Percentiles rank a stretch among this genome's conserved stretches.
Conservation (phyloP, 2,329 filamentous ascomycete genomes). For the Scedosporium boydii region DNA sequence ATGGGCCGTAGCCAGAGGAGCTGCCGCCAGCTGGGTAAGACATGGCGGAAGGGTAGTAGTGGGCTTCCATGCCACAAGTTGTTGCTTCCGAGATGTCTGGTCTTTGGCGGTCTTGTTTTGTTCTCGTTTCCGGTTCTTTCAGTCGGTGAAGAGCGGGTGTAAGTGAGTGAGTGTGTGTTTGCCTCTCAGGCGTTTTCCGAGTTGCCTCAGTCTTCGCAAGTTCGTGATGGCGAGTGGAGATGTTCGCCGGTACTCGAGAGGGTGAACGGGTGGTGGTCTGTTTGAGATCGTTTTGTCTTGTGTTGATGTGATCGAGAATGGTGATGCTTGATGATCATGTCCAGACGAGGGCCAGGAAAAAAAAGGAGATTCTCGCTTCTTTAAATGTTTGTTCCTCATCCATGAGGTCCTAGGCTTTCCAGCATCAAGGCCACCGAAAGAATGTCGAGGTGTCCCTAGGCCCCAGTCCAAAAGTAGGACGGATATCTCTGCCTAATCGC, state of each 20-base stretch:
- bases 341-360: neutral
- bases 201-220: too few relatives aligned
- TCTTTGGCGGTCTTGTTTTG: neutral
- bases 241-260: too few relatives aligned
- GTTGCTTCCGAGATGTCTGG: neutral
- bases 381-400: neutral
- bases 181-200: too few relatives aligned
- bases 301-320: neutral
- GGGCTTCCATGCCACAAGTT: neutral
- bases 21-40: conserved; percentile 9
- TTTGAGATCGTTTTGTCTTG: neutral
- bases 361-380: neutral
- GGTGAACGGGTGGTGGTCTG: neutral
- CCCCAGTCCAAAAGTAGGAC: neutral
- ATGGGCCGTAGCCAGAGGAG: conserved; percentile 7
- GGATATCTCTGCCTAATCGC: neutral
- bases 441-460: neutral
- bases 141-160: too few relatives aligned
- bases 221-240: too few relatives aligned
- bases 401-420: neutral
- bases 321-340: neutral
- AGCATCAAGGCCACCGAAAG: neutral
- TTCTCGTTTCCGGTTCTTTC: neutral
- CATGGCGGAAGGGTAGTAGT: neutral
- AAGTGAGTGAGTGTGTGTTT: too few relatives aligned